A percentile compares a stretch with the other conserved stretches of the same genome.
Evolutionary conservation across 1,284 basidiomycete genomes (phyloP).

Genomic region (Phellinidium pouzarii): DNA sequence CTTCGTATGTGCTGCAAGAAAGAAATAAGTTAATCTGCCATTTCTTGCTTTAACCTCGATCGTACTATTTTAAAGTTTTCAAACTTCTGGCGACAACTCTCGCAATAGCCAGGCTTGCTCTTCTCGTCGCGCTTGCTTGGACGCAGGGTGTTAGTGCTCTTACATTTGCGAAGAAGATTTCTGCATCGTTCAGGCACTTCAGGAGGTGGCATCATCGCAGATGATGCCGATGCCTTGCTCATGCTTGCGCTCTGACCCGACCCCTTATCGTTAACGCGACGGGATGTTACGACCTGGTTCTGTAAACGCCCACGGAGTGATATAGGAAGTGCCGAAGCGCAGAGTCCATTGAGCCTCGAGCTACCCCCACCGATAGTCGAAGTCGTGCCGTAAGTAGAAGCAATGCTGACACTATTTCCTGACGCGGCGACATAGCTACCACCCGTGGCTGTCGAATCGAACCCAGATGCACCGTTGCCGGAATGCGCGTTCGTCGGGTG

Average conservation of each 20-base stretch:
- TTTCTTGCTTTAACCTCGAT: slow-evolving; percentile 18
- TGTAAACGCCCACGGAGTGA: slow-evolving; percentile 51
- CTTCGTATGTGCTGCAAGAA: slow-evolving; percentile 66
- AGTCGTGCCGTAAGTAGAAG: slow-evolving; percentile 82
- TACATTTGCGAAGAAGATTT: slow-evolving; percentile 57
- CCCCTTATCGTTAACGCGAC: slow-evolving; percentile 35
- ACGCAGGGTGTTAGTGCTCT: slow-evolving; percentile 70
- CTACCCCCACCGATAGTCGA: slow-evolving; percentile 54
- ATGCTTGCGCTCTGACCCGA: slow-evolving; percentile 29
- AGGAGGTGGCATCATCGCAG: slow-evolving; percentile 59
- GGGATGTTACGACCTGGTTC: slow-evolving; percentile 57
- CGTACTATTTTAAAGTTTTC: slow-evolving; percentile 81
- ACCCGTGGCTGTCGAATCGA: slow-evolving; percentile 57
- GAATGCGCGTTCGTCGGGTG: slow-evolving; percentile 30
- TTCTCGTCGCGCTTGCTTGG: slow-evolving; percentile 75
- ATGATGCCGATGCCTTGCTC: slow-evolving; percentile 23
- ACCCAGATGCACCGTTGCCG: slow-evolving; percentile 54
- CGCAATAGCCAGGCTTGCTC: slow-evolving; percentile 94
- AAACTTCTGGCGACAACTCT: slow-evolving; percentile 91
- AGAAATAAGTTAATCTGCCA: slow-evolving; percentile 1
- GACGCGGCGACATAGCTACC: slow-evolving; percentile 79
- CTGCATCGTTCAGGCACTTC: slow-evolving; percentile 46
- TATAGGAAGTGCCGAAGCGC: slow-evolving; percentile 40
- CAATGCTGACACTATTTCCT: slow-evolving; percentile 90
- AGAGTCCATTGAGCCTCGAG: slow-evolving; percentile 28